phyloP scores from a whole-genome alignment of 495 filamentous ascomycete species.

The Annulohypoxylon stygium region DNA sequence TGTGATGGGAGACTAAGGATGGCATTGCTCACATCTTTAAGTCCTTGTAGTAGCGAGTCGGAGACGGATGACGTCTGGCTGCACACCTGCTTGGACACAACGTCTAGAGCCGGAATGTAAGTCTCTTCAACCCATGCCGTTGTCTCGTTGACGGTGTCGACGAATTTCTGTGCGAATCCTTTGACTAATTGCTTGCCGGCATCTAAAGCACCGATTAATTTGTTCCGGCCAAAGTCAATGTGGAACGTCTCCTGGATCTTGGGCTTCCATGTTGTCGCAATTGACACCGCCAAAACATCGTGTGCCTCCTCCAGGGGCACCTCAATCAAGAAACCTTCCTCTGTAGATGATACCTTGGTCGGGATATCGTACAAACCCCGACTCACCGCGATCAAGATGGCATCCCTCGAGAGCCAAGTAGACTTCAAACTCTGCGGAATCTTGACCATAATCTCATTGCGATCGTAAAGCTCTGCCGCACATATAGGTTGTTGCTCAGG shows the following conservation, averaged over 20 bases:
- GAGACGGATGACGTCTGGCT: conserved; percentile 51
- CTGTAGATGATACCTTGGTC: conserved; percentile 57
- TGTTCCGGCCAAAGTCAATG: conserved; percentile 58
- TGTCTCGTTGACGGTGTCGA: conserved; percentile 52
- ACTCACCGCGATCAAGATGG: conserved; percentile 59
- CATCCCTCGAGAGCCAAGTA: conserved; percentile 57
- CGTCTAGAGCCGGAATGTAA: conserved; percentile 50
- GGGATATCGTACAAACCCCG: conserved; percentile 56
- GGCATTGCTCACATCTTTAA: conserved; percentile 46
- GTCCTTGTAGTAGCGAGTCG: conserved; percentile 44
- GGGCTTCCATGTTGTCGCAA: conserved; percentile 59
- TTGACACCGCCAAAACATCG: conserved; percentile 58
- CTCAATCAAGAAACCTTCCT: conserved; percentile 61
- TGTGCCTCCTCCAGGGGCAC: conserved; percentile 57
- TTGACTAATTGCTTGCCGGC: conserved; percentile 57
- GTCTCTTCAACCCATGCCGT: conserved; percentile 53
- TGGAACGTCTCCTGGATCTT: conserved; percentile 62
- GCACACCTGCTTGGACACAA: conserved; percentile 50
- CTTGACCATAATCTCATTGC: conserved; percentile 57
- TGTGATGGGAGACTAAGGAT: conserved; percentile 38
- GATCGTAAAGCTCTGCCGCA: conserved; percentile 53
- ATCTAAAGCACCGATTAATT: conserved; percentile 53
- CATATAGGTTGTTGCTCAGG: conserved; percentile 51
- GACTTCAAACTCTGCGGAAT: conserved; percentile 56
- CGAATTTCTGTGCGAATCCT: conserved; percentile 53